Evolutionary conservation across 345 rosid species (phyloP), one percentile per base, ranked within the genome.

Genomic region (Garcia nutans): DNA sequence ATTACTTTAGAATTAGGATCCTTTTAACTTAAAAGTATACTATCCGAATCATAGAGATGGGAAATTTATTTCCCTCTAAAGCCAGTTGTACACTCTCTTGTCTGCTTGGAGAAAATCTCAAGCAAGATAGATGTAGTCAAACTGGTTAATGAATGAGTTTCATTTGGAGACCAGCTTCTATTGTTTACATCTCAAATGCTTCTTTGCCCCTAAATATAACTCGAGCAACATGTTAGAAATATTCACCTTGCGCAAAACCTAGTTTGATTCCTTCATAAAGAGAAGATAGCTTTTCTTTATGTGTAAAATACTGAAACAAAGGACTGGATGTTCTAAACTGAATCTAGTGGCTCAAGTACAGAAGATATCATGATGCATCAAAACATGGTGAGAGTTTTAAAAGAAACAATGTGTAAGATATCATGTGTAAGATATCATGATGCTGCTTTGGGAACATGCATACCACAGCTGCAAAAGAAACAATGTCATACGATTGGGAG

Each of bases 391-490:
- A 6, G 41, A 37, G 41, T 37, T 37, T 57, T 7, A 57, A 17
- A 74, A n/a, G n/a, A n/a, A n/a, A n/a, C n/a, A n/a, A n/a, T n/a
- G n/a, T n/a, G n/a, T n/a, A n/a, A n/a, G n/a, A n/a, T n/a, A n/a
- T n/a, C n/a, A n/a, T n/a, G n/a, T n/a, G n/a, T n/a, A n/a, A n/a
- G n/a, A n/a, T n/a, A n/a, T n/a, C n/a, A n/a, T n/a, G n/a, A n/a
- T 54, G 20, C 55, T 6, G 58, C 62, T 56, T 64, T 70, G 68
- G 76, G 10, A 47, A 77, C 0, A 26, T 65, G 52, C 82, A 47
- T 81, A 89, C 93, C 90, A 89, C 85, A 73, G 49, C 33, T 37
- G 88, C 74, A 63, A 89, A 58, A 31, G 91, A 86, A 76, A 88
- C 81, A 45, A 88, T 74, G 76, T 88, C 91, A 69, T 80, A 88